Conservation (phyloP, 2,329 filamentous ascomycete genomes). For the Diaporthe nobilis region DNA sequence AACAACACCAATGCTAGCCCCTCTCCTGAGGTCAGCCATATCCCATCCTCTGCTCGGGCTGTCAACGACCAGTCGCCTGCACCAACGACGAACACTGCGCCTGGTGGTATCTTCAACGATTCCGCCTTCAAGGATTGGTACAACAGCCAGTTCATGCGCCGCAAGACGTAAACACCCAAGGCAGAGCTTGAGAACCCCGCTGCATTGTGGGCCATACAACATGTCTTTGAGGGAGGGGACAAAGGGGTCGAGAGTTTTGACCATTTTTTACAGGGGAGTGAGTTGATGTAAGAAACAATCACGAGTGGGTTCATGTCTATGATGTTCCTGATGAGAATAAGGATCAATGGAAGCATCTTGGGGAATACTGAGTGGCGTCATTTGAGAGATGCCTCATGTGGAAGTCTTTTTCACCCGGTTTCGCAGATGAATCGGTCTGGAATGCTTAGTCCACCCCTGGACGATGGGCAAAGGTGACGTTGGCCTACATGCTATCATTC, state of each 20-base stretch:
- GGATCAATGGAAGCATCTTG: neutral
- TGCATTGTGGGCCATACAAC: neutral
- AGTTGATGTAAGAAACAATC: neutral
- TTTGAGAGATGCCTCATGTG: neutral
- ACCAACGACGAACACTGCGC: neutral
- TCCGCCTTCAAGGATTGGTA: constrained; percentile 10
- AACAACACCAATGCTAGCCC: neutral
- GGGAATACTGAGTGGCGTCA: too few species aligned
- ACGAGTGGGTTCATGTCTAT: neutral
- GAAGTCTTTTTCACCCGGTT: neutral
- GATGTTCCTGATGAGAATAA: neutral
- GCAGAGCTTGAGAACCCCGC: neutral
- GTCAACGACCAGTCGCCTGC: neutral
- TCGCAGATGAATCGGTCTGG: neutral
- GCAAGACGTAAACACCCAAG: neutral
- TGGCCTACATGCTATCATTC: neutral
- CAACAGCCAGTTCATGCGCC: constrained; percentile 8
- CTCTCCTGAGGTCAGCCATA: neutral
- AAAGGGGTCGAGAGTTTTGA: neutral
- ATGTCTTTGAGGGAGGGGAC: neutral
- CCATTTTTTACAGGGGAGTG: neutral
- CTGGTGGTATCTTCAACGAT: neutral
- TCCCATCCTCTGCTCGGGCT: neutral
- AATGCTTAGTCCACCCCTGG: too few species aligned
- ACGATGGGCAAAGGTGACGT: neutral